Evolutionary conservation across 2,329 filamentous ascomycete species (phyloP).

Genomic region (Cercospora sesami): DNA sequence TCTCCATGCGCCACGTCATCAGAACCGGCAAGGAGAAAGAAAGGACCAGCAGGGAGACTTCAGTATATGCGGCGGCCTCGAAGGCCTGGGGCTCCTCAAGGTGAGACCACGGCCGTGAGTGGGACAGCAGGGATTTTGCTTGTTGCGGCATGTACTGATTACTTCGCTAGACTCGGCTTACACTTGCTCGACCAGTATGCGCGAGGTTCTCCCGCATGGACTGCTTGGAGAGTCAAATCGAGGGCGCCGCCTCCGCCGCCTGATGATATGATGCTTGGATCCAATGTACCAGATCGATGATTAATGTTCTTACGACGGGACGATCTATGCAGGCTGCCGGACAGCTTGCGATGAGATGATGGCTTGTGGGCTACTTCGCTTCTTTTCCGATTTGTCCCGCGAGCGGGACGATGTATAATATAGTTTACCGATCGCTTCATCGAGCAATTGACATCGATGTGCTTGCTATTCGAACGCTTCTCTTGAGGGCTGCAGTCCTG

Average conservation of each 20-base stretch:
- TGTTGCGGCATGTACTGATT: conserved; percentile 21
- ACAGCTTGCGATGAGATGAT: conserved; percentile 9
- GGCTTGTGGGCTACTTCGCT: neutral
- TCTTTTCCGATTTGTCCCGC: neutral
- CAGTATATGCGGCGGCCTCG: no score
- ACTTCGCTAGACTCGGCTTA: conserved; percentile 39
- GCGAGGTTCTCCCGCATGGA: conserved; percentile 37
- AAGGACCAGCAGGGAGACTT: conserved; percentile 31
- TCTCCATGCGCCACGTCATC: conserved; percentile 60
- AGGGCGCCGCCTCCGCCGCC: neutral
- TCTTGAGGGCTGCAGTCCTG: neutral
- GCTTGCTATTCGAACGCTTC: neutral
- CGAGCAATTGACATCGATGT: neutral
- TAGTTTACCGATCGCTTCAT: neutral
- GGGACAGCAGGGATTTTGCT: conserved; percentile 3
- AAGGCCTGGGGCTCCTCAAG: no score
- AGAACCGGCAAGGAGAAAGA: conserved; percentile 49
- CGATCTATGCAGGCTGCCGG: conserved; percentile 13
- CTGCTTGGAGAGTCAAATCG: conserved; percentile 24
- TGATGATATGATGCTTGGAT: conserved; percentile 1
- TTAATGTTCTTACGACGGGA: conserved; percentile 10
- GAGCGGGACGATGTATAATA: neutral
- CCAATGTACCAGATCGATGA: conserved; percentile 9
- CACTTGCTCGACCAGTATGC: conserved; percentile 45
- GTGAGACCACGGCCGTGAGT: conserved; percentile 13